Percentiles rank a stretch among this genome's conserved stretches.
phyloP scores from a whole-genome alignment of 768 basidiomycete genomes.

The Tylopilus plumbeoviolaceoides region DNA sequence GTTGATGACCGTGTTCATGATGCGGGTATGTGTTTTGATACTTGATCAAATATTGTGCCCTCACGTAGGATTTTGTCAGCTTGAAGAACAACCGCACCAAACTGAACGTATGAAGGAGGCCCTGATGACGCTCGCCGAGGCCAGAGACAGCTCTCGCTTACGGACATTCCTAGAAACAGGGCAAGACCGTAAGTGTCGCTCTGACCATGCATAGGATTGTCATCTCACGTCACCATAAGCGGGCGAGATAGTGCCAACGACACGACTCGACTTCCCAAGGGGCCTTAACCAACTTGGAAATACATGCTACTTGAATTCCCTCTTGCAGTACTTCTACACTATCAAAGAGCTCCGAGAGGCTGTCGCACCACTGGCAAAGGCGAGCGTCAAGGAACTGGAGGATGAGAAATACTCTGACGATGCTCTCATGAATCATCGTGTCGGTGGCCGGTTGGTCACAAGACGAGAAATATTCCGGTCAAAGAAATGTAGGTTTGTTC shows the following conservation, averaged over 20 bases:
- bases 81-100: slow-evolving; percentile 68
- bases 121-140: slow-evolving; percentile 67
- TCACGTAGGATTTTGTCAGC: slow-evolving; percentile 35
- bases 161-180: slow-evolving; percentile 63
- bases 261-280: slow-evolving; percentile 67
- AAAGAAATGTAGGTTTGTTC: slow-evolving; percentile 63
- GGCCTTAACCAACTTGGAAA: slow-evolving; percentile 88
- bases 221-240: slow-evolving; percentile 37
- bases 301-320: slow-evolving; percentile 82
- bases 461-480: slow-evolving; percentile 78
- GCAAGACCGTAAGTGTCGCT: slow-evolving; percentile 63
- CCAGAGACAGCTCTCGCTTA: slow-evolving; percentile 67
- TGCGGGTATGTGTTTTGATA: slow-evolving; percentile 51
- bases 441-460: slow-evolving; percentile 83
- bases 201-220: not conserved
- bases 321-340: slow-evolving; percentile 89
- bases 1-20: slow-evolving; percentile 64
- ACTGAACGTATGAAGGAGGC: slow-evolving; percentile 71
- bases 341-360: slow-evolving; percentile 84
- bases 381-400: slow-evolving; percentile 51
- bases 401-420: slow-evolving; percentile 77
- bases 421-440: slow-evolving; percentile 77
- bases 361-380: slow-evolving; percentile 55
- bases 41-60: not conserved
- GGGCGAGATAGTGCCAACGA: slow-evolving; percentile 54